Base-by-base conservation (phyloP, 345 rosid species). In the Rhodomyrtus tomentosa region DNA sequence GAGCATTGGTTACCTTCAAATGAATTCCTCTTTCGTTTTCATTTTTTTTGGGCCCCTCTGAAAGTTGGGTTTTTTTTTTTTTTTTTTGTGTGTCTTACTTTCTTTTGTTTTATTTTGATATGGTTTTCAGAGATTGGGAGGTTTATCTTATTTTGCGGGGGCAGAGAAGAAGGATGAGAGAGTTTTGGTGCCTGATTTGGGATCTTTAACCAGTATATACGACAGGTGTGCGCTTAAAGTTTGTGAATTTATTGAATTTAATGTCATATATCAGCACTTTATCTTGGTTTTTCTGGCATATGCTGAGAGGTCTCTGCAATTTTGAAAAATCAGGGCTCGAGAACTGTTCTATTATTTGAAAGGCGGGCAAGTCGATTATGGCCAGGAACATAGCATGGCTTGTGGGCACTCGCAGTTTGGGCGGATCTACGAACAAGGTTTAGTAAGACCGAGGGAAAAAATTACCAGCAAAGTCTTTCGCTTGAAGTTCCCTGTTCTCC, bases 151-250 rank as follows among this genome's bases (percentile, higher is more conserved):
- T 86, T 98, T 98, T 89, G 98, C 95, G 12, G 99, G 99, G 45
- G 99, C 99, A 13, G 99, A 98, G 91, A 95, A 96, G 92, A 96
- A 95, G 85, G 98, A 96, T 38, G 98, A 96, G 89, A 95, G 95
- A 90, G 98, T 96, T 88, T 89, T 96, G 56, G 98, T 98, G 68
- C 99, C 99, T 81, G 99, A 98, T 93, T 91, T 98, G 92, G 99
- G 99, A 40, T 98, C 99, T 50, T 88, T 98, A 53, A 95, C 99
- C 4, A 96, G 99, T 92, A 84, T 94, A 50, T 91, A 97, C 82
- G 99, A 98, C 87, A 92, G 99, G 99, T 95, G 84, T 58, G 84
- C 56, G 3, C 48, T 36, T 55, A 6, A 79, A 79, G n/a, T 53
- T 21, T 53, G 24, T 32, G 1, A 62, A 8, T 68, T 4, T 68